A percentile compares a stretch with the other conserved stretches of the same genome.
Evolutionary conservation across 2,329 filamentous ascomycete genomes (phyloP).

Genomic region (Aschersonia sp.): DNA sequence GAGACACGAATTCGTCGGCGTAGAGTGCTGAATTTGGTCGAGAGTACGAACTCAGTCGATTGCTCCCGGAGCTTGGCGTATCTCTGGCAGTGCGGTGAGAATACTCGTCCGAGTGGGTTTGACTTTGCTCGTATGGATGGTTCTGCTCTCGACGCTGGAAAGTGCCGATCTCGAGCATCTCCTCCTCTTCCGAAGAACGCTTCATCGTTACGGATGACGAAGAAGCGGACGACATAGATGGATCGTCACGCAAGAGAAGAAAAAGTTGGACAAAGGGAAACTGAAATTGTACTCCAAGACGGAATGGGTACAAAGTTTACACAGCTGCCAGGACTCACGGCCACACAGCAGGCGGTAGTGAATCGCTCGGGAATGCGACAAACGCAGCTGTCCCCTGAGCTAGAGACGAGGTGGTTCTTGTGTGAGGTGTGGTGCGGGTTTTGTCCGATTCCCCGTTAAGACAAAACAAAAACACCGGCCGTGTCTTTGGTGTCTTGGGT

Average conservation of each 20-base stretch:
- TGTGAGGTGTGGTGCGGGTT: neutral
- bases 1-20: conserved; percentile 4
- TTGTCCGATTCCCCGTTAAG: neutral
- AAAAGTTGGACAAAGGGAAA: neutral
- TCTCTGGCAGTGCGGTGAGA: neutral
- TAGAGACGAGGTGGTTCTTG: neutral
- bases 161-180: conserved; percentile 20
- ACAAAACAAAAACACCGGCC: neutral
- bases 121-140: conserved; percentile 11
- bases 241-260: neutral
- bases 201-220: conserved; percentile 10
- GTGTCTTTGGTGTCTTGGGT: neutral
- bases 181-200: conserved; percentile 15
- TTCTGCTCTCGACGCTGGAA: conserved; percentile 11
- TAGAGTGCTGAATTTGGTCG: conserved; percentile 2
- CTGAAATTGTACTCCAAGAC: neutral
- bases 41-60: conserved; percentile 1
- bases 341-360: neutral
- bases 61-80: conserved; percentile 1
- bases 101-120: conserved; percentile 8
- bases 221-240: neutral
- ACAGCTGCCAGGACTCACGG: neutral
- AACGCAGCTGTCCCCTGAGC: neutral
- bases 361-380: neutral
- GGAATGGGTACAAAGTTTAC: neutral